Evolutionary conservation across 129 eudicot species (phyloP), one percentile per base, ranked within the genome.

Genomic region (Flaveria bidentis): DNA sequence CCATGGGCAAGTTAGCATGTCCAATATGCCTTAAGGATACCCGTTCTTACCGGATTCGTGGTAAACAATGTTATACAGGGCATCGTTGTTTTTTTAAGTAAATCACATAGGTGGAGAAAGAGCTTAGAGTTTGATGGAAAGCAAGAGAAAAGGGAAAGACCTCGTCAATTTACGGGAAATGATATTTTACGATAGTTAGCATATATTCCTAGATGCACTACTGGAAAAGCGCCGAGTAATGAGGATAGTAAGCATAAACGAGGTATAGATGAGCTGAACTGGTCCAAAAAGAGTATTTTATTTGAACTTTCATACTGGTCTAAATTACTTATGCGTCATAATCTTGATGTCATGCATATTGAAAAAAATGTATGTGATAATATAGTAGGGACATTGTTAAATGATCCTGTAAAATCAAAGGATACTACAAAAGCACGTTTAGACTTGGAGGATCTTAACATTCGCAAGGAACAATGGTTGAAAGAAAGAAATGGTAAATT

Each of bases 341-440:
- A 64, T 64, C 69, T 64, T 15, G 49, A 64, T 33, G 61, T 50
- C 16, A 71, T 71, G 75, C 75, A 47, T 71, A 71, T 71, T 20
- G 22, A 20, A 15, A 71, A 47, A 16, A 50, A 71, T 71, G 78
- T 58, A n/a, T 58, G 69, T 58, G 78, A 73, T 73, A 58, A 73
- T 42, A 73, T 58, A 57, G 42, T 73, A 41, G 55, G 67, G 9
- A 73, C 78, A 1, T 58, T 73, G 42, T 58, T 73, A 60, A 58
- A 73, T 73, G 78, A 56, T 20, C 41, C 67, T 7, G 57, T 41
- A 55, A 73, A 73, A 60, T 57, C 56, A 58, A 73, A 73, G 53
- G 69, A 73, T 22, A 73, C 55, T 14, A 41, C 69, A 73, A 73
- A 73, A 17, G 41, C 78, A 20, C 57, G 69, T 57, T 42, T 73